Percentiles rank a stretch among this genome's conserved stretches.
Conservation (phyloP, 108 stramenopile genomes). For the Pseudonitzschia delicatissima region DNA sequence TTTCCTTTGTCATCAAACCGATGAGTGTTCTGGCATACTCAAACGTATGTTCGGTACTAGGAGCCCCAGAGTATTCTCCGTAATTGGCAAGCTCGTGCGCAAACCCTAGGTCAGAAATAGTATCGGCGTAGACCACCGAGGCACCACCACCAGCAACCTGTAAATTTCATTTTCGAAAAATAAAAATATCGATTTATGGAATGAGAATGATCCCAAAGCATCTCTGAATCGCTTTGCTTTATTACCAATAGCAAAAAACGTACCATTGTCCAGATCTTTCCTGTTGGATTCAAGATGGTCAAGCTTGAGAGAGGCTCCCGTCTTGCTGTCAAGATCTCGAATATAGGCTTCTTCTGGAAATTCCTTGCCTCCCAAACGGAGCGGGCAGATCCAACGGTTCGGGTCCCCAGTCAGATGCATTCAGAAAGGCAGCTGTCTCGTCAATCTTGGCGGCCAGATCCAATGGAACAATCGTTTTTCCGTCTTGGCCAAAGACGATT, state of each 20-base stretch:
- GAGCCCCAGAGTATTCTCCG: constrained; percentile 92
- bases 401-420: constrained; percentile 67
- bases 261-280: constrained; percentile 91
- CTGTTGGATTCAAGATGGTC: constrained; percentile 84
- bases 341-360: constrained; percentile 89
- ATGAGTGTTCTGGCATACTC: constrained; percentile 91
- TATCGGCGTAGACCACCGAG: constrained; percentile 90
- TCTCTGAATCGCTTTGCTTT: no score
- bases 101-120: constrained; percentile 87
- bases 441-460: constrained; percentile 91
- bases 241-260: not conserved
- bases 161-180: not conserved
- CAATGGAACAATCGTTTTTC: constrained; percentile 57
- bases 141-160: constrained; percentile 88
- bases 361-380: constrained; percentile 76
- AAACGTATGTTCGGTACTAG: constrained; percentile 82
- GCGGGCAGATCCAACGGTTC: constrained; percentile 62
- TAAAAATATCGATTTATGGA: no score
- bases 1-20: constrained; percentile 71
- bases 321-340: constrained; percentile 78
- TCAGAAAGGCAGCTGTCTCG: constrained; percentile 84
- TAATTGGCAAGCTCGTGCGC: constrained; percentile 89
- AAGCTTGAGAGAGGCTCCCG: constrained; percentile 89
- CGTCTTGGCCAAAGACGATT: constrained; percentile 54
- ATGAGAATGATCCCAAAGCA: no score